Base-by-base conservation (phyloP, 176 grass and related monocot species). In the Otatea glauca region DNA sequence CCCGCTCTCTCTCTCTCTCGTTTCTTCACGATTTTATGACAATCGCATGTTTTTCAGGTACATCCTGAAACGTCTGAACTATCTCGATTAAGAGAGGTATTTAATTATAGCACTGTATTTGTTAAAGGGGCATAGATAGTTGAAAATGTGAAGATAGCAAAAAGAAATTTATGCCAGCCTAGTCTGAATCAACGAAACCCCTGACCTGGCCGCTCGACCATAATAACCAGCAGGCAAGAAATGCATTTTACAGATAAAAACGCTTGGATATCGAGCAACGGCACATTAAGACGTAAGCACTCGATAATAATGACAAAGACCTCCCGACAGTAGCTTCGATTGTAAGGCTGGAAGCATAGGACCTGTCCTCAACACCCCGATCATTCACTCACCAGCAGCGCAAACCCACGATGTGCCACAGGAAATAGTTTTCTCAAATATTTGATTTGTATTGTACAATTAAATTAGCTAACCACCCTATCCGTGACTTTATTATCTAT, bases 281-380 rank as follows among this genome's bases (percentile, higher is more conserved):
- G 23, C 15, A 6, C 32, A 6, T 47, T 78, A 62, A n/a, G 44
- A 50, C 18, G 18, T 53, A 67, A 13, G 77, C 77, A 66, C 32
- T 24, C 5, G 23, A 18, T 32, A 56, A 38, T 32, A 70, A 18
- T 70, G 41, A 64, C 39, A 64, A 16, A 64, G 43, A 18, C 38
- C 17, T 2, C 39, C 21, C 7, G 49, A 70, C 79, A 70, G 37
- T 21, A 11, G 4, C 64, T 55, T 55, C 49, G 49, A 81, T 56
- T 70, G 34, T 29, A 70, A 81, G 49, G 79, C 79, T 81, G 65
- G 65, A 81, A 70, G 56, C 11, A 4, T 20, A 47, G 20, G 24
- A 21, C 2, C 29, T 20, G 14, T 9, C 66, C 79, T 16, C 0
- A 54, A 21, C 24, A 45, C 12, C 43, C 61, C 14, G 11, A 66